Percentiles rank a stretch among this genome's conserved stretches.
Conservation (phyloP, 2,329 filamentous ascomycete genomes). For the Cladophialophora yegresii region DNA sequence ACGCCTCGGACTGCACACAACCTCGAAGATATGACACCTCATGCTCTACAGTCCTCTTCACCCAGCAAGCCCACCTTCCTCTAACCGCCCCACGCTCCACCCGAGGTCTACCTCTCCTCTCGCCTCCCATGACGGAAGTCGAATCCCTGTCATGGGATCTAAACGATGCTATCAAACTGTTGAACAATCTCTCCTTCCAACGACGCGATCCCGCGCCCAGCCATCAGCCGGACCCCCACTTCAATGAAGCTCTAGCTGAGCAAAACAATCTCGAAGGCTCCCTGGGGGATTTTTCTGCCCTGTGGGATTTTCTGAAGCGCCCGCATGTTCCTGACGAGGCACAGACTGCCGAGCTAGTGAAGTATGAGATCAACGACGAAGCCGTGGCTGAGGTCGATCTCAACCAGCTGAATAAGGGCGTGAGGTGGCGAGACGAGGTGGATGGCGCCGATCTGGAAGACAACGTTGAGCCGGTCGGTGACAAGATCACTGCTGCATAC, state of each 20-base stretch:
- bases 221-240: not conserved
- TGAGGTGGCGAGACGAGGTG: slow-evolving; percentile 41
- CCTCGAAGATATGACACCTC: slow-evolving; percentile 22
- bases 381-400: slow-evolving; percentile 28
- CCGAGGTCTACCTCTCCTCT: no score
- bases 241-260: slow-evolving; percentile 12
- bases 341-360: slow-evolving; percentile 20
- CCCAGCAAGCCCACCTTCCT: slow-evolving; percentile 23
- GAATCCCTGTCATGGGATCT: slow-evolving; percentile 46
- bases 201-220: slow-evolving; percentile 1
- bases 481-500: slow-evolving; percentile 28
- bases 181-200: slow-evolving; percentile 39
- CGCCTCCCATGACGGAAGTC: slow-evolving; percentile 23
- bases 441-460: slow-evolving; percentile 40
- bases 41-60: slow-evolving; percentile 2
- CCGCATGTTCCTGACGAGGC: slow-evolving; percentile 19
- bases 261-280: slow-evolving; percentile 30
- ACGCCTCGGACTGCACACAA: not conserved
- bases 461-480: slow-evolving; percentile 30
- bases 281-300: slow-evolving; percentile 49
- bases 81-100: slow-evolving; percentile 19
- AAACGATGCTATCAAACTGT: slow-evolving; percentile 48
- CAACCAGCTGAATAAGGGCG: slow-evolving; percentile 35
- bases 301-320: slow-evolving; percentile 45
- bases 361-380: slow-evolving; percentile 29